Conservation (phyloP, 2,329 filamentous ascomycete genomes). For the Phialemonium atrogriseum region DNA sequence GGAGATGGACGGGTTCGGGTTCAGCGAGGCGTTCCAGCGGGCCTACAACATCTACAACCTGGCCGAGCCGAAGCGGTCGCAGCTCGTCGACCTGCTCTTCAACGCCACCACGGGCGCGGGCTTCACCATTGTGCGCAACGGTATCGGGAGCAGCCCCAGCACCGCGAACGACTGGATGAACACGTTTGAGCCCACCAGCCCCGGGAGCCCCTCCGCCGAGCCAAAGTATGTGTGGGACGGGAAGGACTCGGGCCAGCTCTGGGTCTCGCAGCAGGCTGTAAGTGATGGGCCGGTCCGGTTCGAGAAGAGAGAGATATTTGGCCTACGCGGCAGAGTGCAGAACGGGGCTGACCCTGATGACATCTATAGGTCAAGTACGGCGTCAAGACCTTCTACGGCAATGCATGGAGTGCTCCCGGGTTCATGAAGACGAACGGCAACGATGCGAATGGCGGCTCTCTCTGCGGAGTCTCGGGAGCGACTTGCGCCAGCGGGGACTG, state of each 20-base stretch:
- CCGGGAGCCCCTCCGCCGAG: slow-evolving; percentile 17
- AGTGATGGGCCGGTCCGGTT: neutral
- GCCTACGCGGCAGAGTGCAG: no score
- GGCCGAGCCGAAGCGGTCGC: slow-evolving; percentile 21
- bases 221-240: slow-evolving; percentile 24
- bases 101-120: slow-evolving; percentile 23
- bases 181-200: slow-evolving; percentile 23
- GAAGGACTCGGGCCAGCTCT: slow-evolving; percentile 30
- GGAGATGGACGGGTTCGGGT: slow-evolving; percentile 32
- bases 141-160: slow-evolving; percentile 28
- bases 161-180: slow-evolving; percentile 24
- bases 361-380: slow-evolving; percentile 21
- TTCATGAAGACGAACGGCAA: slow-evolving; percentile 25
- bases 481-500: slow-evolving; percentile 23
- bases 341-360: no score
- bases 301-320: neutral
- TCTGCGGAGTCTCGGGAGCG: slow-evolving; percentile 22
- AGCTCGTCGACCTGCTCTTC: slow-evolving; percentile 28
- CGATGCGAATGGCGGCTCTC: slow-evolving; percentile 15
- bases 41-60: slow-evolving; percentile 21
- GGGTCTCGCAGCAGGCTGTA: slow-evolving; percentile 29
- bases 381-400: slow-evolving; percentile 34
- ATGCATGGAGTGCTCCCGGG: slow-evolving; percentile 23
- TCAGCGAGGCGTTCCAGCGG: slow-evolving; percentile 31
- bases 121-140: slow-evolving; percentile 31